Conservation (phyloP, 2,329 filamentous ascomycete genomes). For the Alternaria longipes region DNA sequence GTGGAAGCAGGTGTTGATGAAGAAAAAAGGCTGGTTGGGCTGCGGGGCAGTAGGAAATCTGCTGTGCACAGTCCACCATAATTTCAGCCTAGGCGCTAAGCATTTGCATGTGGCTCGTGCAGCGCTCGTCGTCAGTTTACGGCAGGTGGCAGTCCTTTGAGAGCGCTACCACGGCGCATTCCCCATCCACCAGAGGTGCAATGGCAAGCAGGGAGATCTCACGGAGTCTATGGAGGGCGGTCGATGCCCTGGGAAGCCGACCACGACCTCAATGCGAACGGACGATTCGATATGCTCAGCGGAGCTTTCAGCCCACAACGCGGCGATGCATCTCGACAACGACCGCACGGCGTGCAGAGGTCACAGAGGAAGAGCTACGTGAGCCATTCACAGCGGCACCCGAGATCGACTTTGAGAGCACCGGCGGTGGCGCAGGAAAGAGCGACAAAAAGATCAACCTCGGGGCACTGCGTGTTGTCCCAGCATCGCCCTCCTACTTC, state of each 20-base stretch:
- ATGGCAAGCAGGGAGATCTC: conserved; percentile 48
- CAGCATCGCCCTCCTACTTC: conserved; percentile 93
- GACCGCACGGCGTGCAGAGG: conserved; percentile 35
- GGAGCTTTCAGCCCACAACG: conserved; percentile 27
- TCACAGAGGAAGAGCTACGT: conserved; percentile 28
- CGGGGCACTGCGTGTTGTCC: conserved; percentile 72
- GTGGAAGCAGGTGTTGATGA: conserved; percentile 31
- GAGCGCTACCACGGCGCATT: conserved; percentile 15
- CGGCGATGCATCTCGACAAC: conserved; percentile 48
- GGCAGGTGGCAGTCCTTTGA: conserved; percentile 16
- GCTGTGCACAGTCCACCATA: conserved; percentile 36
- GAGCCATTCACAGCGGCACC: conserved; percentile 55
- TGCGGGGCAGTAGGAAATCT: conserved; percentile 29
- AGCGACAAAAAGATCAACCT: conserved; percentile 33
- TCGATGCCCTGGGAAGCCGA: conserved; percentile 32
- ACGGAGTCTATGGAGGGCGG: conserved; percentile 38
- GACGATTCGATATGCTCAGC: conserved; percentile 30
- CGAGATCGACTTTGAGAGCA: conserved; percentile 53
- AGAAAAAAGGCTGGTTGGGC: conserved; percentile 40
- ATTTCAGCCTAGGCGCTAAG: conserved; percentile 38
- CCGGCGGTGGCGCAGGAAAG: conserved; percentile 20
- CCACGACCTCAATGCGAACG: conserved; percentile 35
- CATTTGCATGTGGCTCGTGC: conserved; percentile 20
- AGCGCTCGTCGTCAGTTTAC: conserved; percentile 17
- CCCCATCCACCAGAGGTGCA: conserved; percentile 18